Conservation (phyloP, 1,139 yeast genomes). For the Taphrina sp. region DNA sequence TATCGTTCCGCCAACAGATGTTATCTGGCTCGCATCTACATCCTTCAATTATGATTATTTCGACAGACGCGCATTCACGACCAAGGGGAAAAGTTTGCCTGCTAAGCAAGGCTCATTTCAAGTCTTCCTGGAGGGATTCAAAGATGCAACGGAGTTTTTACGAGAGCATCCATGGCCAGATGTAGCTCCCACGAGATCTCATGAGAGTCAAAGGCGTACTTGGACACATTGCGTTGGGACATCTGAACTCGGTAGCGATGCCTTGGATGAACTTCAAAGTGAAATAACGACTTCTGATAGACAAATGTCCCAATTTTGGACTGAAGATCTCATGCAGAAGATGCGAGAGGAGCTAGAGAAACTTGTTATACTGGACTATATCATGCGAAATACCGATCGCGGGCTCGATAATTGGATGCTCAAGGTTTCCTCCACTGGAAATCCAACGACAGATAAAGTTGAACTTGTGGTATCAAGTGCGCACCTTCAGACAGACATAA, state of each 20-base stretch:
- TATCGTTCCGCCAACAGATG: conserved; percentile 67
- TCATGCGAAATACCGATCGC: conserved; percentile 73
- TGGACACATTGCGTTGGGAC: conserved; percentile 25
- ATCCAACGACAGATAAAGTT: conserved; percentile 13
- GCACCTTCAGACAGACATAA: conserved; percentile 3
- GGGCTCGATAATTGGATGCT: conserved; percentile 82
- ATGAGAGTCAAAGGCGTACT: conserved; percentile 13
- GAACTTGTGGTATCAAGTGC: conserved; percentile 24
- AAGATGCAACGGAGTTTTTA: conserved; percentile 63
- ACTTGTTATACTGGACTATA: conserved; percentile 66
- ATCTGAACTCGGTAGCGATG: conserved; percentile 6
- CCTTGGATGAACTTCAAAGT: conserved; percentile 15
- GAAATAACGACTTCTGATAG: conserved; percentile 15
- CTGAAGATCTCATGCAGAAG: conserved; percentile 51
- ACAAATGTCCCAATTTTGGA: conserved; percentile 50
- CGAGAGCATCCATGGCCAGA: conserved; percentile 58
- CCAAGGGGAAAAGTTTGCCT: conserved; percentile 44
- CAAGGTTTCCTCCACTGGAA: conserved; percentile 45
- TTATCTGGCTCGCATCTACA: conserved; percentile 55
- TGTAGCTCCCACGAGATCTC: background rate
- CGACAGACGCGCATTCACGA: conserved; percentile 46
- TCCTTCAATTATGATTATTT: conserved; percentile 57
- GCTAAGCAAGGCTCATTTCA: conserved; percentile 68
- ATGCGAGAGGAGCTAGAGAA: conserved; percentile 66
- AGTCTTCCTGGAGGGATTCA: conserved; percentile 58